Evolutionary conservation across 2,329 filamentous ascomycete genomes (phyloP).

Genomic region (Colletotrichum sp.): DNA sequence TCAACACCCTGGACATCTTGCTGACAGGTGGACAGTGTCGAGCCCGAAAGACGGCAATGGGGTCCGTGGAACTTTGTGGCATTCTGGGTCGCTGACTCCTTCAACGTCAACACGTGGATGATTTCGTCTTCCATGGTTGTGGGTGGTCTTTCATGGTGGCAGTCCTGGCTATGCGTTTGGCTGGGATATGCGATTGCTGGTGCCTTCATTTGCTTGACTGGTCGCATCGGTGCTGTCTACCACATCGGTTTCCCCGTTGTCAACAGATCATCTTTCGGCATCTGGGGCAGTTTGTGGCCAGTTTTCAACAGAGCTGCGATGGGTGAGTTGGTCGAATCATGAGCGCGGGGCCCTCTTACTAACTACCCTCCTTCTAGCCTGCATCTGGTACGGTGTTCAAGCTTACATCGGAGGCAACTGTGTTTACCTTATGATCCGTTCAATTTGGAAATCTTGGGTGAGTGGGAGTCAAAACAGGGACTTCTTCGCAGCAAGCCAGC

Average conservation of each 20-base stretch:
- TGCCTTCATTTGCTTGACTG: slow-evolving; percentile 77
- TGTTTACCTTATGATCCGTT: slow-evolving; percentile 85
- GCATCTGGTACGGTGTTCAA: slow-evolving; percentile 89
- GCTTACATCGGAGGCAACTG: slow-evolving; percentile 85
- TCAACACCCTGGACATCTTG: neutral
- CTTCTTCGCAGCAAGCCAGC: neutral
- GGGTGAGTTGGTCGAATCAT: slow-evolving; percentile 41
- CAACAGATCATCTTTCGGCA: slow-evolving; percentile 79
- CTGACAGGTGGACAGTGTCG: slow-evolving; percentile 53
- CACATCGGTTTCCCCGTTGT: slow-evolving; percentile 90
- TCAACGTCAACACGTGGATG: slow-evolving; percentile 87
- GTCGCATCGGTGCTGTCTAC: slow-evolving; percentile 84
- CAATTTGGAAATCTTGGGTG: slow-evolving; percentile 78
- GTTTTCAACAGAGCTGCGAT: slow-evolving; percentile 89
- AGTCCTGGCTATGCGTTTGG: slow-evolving; percentile 89
- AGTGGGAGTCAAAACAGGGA: slow-evolving; percentile 21
- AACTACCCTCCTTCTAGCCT: slow-evolving; percentile 51
- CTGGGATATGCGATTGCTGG: slow-evolving; percentile 81
- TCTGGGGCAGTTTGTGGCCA: slow-evolving; percentile 90
- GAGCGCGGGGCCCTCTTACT: neutral
- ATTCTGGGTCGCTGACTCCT: slow-evolving; percentile 85
- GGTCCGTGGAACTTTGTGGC: slow-evolving; percentile 86
- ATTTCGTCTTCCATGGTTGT: slow-evolving; percentile 76
- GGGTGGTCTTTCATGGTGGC: slow-evolving; percentile 85
- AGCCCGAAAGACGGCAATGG: slow-evolving; percentile 83